Evolutionary conservation across 192 early-diverging fungal genomes (phyloP).

Genomic region (Phlyctochytrium arcticum): DNA sequence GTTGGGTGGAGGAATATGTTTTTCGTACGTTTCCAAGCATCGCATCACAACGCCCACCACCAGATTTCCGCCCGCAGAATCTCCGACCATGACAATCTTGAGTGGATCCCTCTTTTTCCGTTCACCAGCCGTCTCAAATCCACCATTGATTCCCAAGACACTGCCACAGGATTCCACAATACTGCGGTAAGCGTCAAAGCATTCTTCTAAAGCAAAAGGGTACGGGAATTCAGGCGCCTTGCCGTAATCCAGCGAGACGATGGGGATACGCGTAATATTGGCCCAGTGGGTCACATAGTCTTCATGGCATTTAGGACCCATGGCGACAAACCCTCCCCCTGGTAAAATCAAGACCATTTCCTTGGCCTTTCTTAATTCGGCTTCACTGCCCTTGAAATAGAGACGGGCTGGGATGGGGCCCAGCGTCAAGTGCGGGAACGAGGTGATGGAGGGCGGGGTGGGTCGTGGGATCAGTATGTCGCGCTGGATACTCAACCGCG

Average conservation of each 20-base stretch:
- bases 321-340: constrained; percentile 89
- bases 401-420: constrained; percentile 39
- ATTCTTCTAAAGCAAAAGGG: constrained; percentile 84
- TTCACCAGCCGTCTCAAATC: constrained; percentile 23
- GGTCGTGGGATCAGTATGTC: constrained; percentile 42
- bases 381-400: constrained; percentile 38
- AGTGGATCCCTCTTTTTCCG: constrained; percentile 45
- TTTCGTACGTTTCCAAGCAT: constrained; percentile 60
- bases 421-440: constrained; percentile 30
- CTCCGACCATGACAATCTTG: constrained; percentile 76
- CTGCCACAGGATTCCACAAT: constrained; percentile 74
- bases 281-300: constrained; percentile 83
- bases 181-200: constrained; percentile 78
- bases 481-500: constrained; percentile 32
- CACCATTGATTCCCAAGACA: constrained; percentile 70
- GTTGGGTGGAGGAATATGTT: constrained; percentile 58
- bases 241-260: constrained; percentile 84
- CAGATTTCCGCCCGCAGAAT: constrained; percentile 97
- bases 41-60: constrained; percentile 72
- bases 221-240: constrained; percentile 97
- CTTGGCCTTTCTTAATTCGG: constrained; percentile 18
- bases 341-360: constrained; percentile 42
- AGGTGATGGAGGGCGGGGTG: constrained; percentile 31
- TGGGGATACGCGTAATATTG: constrained; percentile 60
- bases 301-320: constrained; percentile 83